Evolutionary conservation across 495 filamentous ascomycete genomes (phyloP).

Genomic region (Penicillium goetzii): DNA sequence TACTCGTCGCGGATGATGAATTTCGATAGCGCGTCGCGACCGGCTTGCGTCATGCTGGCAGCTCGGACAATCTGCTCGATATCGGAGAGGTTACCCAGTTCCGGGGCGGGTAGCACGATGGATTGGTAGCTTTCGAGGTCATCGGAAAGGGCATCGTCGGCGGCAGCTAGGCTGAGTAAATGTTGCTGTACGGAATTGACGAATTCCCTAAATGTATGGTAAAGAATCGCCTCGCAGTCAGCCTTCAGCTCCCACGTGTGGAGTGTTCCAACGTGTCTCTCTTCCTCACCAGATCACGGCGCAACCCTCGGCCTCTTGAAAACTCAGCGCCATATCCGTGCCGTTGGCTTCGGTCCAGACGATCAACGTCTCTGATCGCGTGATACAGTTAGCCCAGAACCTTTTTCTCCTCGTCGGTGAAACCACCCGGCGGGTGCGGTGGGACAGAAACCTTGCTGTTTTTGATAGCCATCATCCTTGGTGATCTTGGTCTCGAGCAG

Average conservation of each 20-base stretch:
- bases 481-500: slow-evolving; percentile 86
- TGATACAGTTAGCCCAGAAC: slow-evolving; percentile 32
- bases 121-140: slow-evolving; percentile 75
- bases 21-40: slow-evolving; percentile 88
- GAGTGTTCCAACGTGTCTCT: neutral
- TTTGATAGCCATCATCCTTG: slow-evolving; percentile 96
- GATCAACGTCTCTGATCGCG: slow-evolving; percentile 81
- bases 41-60: slow-evolving; percentile 70
- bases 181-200: slow-evolving; percentile 81
- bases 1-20: slow-evolving; percentile 83
- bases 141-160: slow-evolving; percentile 86
- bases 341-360: slow-evolving; percentile 92
- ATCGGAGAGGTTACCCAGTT: slow-evolving; percentile 78
- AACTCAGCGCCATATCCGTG: slow-evolving; percentile 96
- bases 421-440: slow-evolving; percentile 15
- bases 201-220: slow-evolving; percentile 71
- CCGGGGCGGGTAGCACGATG: slow-evolving; percentile 74
- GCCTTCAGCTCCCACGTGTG: slow-evolving; percentile 8
- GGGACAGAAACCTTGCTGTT: slow-evolving; percentile 81
- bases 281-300: slow-evolving; percentile 78
- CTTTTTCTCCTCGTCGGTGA: slow-evolving; percentile 12
- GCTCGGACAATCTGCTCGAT: slow-evolving; percentile 80
- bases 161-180: slow-evolving; percentile 54
- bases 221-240: slow-evolving; percentile 18
- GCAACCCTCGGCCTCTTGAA: slow-evolving; percentile 97